These are phyloP conservation scores for Globisporangium recalcitrans DNA, from an alignment of 352 stramenopile species.

Conservation along the genomic window DNA sequence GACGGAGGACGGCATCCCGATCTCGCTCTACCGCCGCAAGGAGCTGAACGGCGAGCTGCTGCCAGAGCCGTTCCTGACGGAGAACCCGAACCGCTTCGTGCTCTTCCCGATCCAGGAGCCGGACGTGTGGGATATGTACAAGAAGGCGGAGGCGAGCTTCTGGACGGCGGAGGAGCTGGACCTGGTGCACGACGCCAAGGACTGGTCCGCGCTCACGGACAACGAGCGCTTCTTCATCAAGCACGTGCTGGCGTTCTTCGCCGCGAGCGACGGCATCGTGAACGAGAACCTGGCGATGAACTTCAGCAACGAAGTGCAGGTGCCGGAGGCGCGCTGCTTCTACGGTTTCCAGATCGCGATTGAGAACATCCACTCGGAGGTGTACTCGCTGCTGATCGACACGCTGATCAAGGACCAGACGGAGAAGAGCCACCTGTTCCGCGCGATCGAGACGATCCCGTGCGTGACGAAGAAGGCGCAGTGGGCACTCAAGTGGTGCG, in stretches of 20 bases:
- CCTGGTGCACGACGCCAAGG: no score
- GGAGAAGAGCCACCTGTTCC: constrained; percentile 94
- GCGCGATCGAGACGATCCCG: constrained; percentile 97
- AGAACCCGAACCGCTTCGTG: no score
- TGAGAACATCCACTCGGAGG: constrained; percentile 99
- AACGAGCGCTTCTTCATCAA: constrained; percentile 97
- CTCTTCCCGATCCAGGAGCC: no score
- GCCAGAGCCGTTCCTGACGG: no score
- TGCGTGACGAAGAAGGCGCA: constrained; percentile 97
- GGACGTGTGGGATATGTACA: no score
- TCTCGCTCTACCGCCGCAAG: no score
- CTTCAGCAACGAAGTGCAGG: constrained; percentile 97
- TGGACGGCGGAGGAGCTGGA: no score
- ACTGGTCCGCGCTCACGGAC: no score
- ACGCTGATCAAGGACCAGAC: constrained; percentile 90
- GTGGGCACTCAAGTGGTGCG: no score
- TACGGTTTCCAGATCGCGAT: constrained; percentile 99
- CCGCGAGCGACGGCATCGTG: constrained; percentile 97
- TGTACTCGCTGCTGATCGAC: constrained; percentile 99
- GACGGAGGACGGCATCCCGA: no score
- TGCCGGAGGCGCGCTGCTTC: constrained; percentile 96
- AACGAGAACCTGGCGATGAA: constrained; percentile 99
- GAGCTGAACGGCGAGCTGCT: no score
- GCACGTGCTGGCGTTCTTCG: constrained; percentile 98
- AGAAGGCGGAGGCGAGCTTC: no score